phyloP scores from a whole-genome alignment of 108 stramenopile genomes.

The Hondaea fermentalgiana region DNA sequence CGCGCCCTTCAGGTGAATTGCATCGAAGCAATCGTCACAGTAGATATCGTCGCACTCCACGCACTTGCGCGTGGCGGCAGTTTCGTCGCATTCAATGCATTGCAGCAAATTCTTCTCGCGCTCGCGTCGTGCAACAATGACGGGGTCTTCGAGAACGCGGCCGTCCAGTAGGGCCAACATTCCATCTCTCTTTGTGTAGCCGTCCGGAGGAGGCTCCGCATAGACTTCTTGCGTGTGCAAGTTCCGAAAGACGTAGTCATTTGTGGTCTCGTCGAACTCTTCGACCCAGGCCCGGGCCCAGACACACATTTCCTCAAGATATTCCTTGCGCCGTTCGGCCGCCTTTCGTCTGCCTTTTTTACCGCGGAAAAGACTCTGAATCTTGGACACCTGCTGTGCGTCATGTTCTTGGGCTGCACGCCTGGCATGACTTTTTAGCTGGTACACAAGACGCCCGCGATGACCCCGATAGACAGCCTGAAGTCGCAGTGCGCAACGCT shows the following conservation, averaged over 20 bases:
- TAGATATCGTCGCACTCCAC: neutral
- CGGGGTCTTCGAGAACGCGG: neutral
- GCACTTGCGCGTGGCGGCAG: neutral
- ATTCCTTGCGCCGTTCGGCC: neutral
- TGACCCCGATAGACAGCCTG: neutral
- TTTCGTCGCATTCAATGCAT: neutral
- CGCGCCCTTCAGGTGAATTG: neutral
- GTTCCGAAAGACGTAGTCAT: neutral
- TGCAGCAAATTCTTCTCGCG: neutral
- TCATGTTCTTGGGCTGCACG: neutral
- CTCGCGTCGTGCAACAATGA: neutral
- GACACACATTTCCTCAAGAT: neutral
- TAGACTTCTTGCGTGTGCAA: neutral
- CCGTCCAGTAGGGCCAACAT: neutral
- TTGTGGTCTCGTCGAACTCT: neutral
- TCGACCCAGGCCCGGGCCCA: slow-evolving; percentile 9
- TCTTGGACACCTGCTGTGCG: neutral
- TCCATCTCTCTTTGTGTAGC: neutral
- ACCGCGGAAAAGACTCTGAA: neutral
- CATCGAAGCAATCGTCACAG: neutral
- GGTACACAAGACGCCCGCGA: neutral
- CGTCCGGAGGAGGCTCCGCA: neutral
- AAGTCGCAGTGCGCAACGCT: neutral
- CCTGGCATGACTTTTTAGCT: neutral
- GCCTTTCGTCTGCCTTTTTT: neutral